Percentiles rank a stretch among this genome's conserved stretches.
These are phyloP conservation scores for Aspergillus tamarii DNA, from an alignment of 2,329 filamentous ascomycete genomes.

Conservation along the genomic window DNA sequence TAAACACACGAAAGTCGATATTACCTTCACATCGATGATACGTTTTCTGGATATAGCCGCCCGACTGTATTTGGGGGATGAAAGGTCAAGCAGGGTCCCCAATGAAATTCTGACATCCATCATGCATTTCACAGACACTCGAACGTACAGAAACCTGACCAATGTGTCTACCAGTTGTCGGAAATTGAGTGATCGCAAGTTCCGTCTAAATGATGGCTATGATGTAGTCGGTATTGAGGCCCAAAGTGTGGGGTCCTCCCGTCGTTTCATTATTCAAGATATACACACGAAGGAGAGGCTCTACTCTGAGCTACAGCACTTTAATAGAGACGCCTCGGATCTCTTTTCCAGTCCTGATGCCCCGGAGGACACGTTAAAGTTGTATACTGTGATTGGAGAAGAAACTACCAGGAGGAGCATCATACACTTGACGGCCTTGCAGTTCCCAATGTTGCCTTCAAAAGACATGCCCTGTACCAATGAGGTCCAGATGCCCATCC, in stretches of 20 bases:
- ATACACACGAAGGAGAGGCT: constrained; percentile 12
- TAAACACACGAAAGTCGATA: neutral
- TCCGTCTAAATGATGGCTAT: constrained; percentile 22
- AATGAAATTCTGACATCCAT: constrained; percentile 22
- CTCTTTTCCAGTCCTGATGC: too few species aligned
- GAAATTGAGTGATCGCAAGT: constrained; percentile 9
- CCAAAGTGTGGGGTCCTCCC: neutral
- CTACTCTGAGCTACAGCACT: neutral
- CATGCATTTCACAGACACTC: constrained; percentile 21
- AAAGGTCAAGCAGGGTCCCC: constrained; percentile 16
- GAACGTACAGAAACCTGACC: constrained; percentile 17
- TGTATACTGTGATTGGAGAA: constrained; percentile 19
- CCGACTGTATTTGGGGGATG: constrained; percentile 5
- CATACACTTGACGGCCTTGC: constrained; percentile 6
- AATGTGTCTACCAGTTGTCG: constrained; percentile 18
- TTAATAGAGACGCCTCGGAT: too few species aligned
- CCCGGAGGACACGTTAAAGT: neutral
- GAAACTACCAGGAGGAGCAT: constrained; percentile 13
- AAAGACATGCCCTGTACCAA: constrained; percentile 3
- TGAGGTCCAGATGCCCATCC: neutral
- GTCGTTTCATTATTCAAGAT: constrained; percentile 14
- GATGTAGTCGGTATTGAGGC: constrained; percentile 8
- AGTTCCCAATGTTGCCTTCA: neutral
- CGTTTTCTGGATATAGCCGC: constrained; percentile 19
- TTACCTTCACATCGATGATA: constrained; percentile 9